Base-by-base conservation (phyloP, 768 basidiomycete genomes). In the Clavaria fumosa region DNA sequence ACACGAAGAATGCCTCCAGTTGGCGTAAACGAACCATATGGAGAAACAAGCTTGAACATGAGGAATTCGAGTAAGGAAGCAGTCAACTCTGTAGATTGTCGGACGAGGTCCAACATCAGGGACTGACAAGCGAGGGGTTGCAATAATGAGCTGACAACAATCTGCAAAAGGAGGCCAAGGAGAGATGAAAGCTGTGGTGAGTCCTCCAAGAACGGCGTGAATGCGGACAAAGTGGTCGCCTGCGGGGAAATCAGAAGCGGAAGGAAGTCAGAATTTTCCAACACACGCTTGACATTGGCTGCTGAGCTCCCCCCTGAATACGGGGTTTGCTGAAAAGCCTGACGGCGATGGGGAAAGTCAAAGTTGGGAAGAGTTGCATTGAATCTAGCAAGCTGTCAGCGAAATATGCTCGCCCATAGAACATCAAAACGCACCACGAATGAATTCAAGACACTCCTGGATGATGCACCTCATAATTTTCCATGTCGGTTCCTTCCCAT, bases 81-180 rank as follows among this genome's bases (percentile, higher is more conserved):
- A 20, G 62, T 47, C 11, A 64, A 50, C 23, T 64, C 62, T 10
- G 61, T 53, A 7, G 62, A 51, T 22, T 54, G 58, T 23, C 64
- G 66, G 32, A 60, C 45, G 30, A 72, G 45, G 45, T 78, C 71
- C 11, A 53, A 48, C 6, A 75, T 56, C 35, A 72, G 69, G 56
- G 66, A 67, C 23, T 65, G 62, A 9, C 60, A 63, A 30, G 60
- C 58, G 9, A 68, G 51, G 1, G 64, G 48, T 3, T 64, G 63
- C 28, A 52, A 55, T 32, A 76, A 40, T 2, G 63, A 50, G 35
- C 56, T 59, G 21, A 60, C 53, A 17, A 70, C 45, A 10, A 71
- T 50, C 24, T 70, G 62, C 14, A 69, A 48, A 17, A 72, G 48
- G 23, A 67, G 53, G 23, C 61, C 59, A 32, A 72, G 54, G 39